Conservation (phyloP, 306 rosid genomes). For the Nissolia schottii region DNA sequence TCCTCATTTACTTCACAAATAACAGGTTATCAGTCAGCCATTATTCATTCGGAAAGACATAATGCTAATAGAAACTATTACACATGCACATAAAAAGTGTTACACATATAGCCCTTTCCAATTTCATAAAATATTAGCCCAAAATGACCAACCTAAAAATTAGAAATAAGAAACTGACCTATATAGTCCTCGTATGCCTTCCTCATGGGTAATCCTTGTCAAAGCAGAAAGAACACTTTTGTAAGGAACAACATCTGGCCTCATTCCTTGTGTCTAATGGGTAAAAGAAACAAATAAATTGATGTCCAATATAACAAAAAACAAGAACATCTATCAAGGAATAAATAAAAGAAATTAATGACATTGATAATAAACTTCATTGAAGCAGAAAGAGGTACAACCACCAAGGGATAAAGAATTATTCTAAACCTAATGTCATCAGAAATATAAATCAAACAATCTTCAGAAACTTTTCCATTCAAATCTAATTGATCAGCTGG, state of each 20-base stretch:
- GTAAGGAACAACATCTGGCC: slow-evolving; percentile 82
- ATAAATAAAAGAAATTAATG: not conserved
- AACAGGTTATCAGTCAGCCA: not conserved
- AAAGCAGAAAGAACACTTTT: slow-evolving; percentile 80
- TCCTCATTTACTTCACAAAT: not conserved
- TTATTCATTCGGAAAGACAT: not conserved
- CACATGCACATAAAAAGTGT: not conserved
- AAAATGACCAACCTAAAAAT: slow-evolving; percentile 8
- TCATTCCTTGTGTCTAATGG: slow-evolving; percentile 89
- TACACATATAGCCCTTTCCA: not conserved
- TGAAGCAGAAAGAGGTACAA: slow-evolving; percentile 1
- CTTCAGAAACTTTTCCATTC: not conserved
- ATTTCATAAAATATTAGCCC: not conserved
- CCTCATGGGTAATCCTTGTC: slow-evolving; percentile 75
- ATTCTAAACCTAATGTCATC: not conserved
- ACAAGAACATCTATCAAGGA: not conserved
- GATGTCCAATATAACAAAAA: slow-evolving; percentile 1
- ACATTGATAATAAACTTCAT: not conserved
- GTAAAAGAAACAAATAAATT: slow-evolving; percentile 21
- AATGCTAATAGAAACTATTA: not conserved
- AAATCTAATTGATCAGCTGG: not conserved
- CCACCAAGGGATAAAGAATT: not conserved
- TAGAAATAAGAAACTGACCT: slow-evolving; percentile 49
- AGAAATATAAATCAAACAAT: not conserved
- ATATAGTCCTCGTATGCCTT: slow-evolving; percentile 87